These are phyloP conservation scores for Sugiyamaella xylanicola DNA, from an alignment of 1,139 yeast genomes.

Conservation along the genomic window DNA sequence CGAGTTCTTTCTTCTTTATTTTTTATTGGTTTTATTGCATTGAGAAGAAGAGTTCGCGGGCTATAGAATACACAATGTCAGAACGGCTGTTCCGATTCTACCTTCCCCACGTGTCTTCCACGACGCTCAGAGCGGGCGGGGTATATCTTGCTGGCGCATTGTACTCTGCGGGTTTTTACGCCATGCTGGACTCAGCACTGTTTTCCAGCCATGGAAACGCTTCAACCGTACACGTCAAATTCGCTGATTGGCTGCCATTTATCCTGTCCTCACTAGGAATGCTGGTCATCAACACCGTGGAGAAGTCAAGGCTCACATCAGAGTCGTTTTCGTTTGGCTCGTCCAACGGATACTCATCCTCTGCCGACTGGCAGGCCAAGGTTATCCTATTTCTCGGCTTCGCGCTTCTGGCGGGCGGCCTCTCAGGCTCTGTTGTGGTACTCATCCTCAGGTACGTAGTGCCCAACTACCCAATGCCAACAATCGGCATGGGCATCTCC, in stretches of 20 bases:
- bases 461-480: conserved; percentile 79
- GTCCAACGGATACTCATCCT: conserved; percentile 43
- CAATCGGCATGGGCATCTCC: conserved; percentile 91
- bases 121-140: conserved; percentile 68
- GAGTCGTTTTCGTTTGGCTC: conserved; percentile 54
- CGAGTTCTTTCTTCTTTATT: too few relatives aligned
- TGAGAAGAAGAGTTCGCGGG: too few relatives aligned
- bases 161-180: conserved; percentile 89
- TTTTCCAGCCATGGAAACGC: conserved; percentile 86
- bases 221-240: conserved; percentile 80
- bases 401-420: conserved; percentile 88
- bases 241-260: conserved; percentile 96
- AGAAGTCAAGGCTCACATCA: conserved; percentile 72
- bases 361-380: conserved; percentile 92
- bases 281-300: conserved; percentile 89
- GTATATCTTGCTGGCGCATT: conserved; percentile 75
- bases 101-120: conserved; percentile 51
- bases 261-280: conserved; percentile 87
- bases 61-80: too few relatives aligned
- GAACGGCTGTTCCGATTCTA: conserved; percentile 34
- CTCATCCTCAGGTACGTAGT: conserved; percentile 80
- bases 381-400: conserved; percentile 88
- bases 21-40: too few relatives aligned
- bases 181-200: conserved; percentile 83
- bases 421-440: conserved; percentile 89